Conservation (phyloP, 768 basidiomycete genomes). For the Russula abietina region DNA sequence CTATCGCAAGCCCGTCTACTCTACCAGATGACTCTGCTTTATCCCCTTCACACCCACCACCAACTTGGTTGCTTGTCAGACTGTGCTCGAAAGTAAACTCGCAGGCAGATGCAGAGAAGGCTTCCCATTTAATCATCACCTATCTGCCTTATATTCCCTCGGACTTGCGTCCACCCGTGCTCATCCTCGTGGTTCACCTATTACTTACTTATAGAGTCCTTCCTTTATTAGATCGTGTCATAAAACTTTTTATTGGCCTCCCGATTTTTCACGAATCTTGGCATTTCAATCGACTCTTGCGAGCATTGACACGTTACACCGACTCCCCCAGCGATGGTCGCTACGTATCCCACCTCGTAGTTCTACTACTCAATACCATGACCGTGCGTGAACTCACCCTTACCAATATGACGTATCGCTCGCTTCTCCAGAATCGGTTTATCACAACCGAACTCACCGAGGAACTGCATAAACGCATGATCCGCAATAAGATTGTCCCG, state of each 20-base stretch:
- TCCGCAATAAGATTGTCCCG: conserved; percentile 37
- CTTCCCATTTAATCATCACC: conserved; percentile 39
- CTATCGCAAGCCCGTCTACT: background rate
- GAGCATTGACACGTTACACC: conserved; percentile 13
- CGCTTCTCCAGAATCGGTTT: conserved; percentile 37
- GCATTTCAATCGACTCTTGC: conserved; percentile 26
- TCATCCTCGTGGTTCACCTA: conserved; percentile 43
- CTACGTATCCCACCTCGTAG: conserved; percentile 7
- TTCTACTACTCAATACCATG: conserved; percentile 20
- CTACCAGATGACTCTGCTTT: background rate
- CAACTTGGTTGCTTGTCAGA: conserved; percentile 52
- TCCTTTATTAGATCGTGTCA: conserved; percentile 40
- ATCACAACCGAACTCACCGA: conserved; percentile 47
- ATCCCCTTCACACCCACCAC: conserved; percentile 26
- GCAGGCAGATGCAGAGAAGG: conserved; percentile 39
- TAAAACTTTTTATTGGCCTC: conserved; percentile 32
- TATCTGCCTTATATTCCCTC: conserved; percentile 34
- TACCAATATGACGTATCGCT: conserved; percentile 6
- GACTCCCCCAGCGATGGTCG: conserved; percentile 10
- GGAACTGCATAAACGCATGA: conserved; percentile 41
- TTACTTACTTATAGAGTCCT: conserved; percentile 48
- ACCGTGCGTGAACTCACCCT: conserved; percentile 16
- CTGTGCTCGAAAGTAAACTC: conserved; percentile 46
- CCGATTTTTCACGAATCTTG: conserved; percentile 24
- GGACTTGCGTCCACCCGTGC: conserved; percentile 37